Percentiles rank a stretch among this genome's conserved stretches.
Evolutionary conservation across 495 filamentous ascomycete species (phyloP).

Genomic region (Podospora pseudoanserina): DNA sequence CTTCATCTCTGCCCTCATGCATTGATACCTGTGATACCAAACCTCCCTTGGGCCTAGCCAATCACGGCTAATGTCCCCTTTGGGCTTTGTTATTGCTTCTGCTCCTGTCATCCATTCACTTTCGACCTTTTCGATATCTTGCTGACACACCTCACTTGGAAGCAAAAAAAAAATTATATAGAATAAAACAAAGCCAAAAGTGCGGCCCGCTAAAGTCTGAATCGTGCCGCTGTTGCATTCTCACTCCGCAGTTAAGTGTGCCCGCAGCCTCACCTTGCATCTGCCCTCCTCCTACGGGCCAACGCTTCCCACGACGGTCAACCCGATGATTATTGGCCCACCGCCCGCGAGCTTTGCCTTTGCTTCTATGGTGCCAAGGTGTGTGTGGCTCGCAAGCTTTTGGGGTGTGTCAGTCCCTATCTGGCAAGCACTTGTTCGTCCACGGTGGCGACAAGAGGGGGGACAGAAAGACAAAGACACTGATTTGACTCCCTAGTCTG

Average conservation of each 20-base stretch:
- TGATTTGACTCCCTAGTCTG: neutral
- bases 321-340: conserved; percentile 8
- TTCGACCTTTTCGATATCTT: conserved; percentile 3
- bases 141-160: conserved; percentile 13
- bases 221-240: conserved; percentile 32
- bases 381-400: neutral
- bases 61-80: conserved; percentile 8
- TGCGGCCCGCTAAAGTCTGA: conserved; percentile 16
- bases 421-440: neutral
- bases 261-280: conserved; percentile 20
- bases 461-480: neutral
- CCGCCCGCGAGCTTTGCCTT: neutral
- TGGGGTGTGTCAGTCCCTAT: neutral
- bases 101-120: conserved; percentile 10
- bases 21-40: conserved; percentile 37
- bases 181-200: conserved; percentile 2
- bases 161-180: neutral
- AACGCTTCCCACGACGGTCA: conserved; percentile 11
- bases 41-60: conserved; percentile 22
- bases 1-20: conserved; percentile 27
- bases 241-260: conserved; percentile 4
- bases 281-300: conserved; percentile 4
- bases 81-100: conserved; percentile 21
- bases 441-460: neutral
- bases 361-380: neutral